Base-by-base conservation (phyloP, 2,329 filamentous ascomycete species). In the Ceratocystis harringtonii region DNA sequence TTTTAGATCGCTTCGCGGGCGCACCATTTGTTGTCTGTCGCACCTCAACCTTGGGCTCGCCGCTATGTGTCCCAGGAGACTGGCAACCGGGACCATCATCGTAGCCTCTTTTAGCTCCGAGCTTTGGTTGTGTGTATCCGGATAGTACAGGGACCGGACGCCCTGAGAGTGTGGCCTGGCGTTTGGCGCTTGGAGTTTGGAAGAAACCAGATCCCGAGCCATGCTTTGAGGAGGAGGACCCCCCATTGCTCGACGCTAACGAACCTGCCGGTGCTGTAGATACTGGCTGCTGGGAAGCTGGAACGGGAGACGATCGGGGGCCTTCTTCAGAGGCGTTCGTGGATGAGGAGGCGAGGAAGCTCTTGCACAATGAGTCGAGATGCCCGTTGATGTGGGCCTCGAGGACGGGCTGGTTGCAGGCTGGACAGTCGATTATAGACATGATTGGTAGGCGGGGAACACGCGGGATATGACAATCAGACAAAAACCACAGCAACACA, bases 331-430 rank as follows among this genome's bases (percentile, higher is more conserved):
- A 48, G 25, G 17, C 30, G 22, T 19, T 36, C 65, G 62, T 64
- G 50, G 61, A 73, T 70, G 70, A 41, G 12, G 78, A 72, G 67
- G 87, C 77, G 68, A 94, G 74, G 72, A 86, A 86, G 44, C 78
- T 80, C 68, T 82, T 75, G 77, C 92, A 97, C 69, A 82, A 83
- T 36, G 90, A 92, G 76, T 97, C 94, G 72, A 97, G 84, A 75
- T 97, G 92, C 70, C 81, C 81, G 76, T 97, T 97, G 79, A 97
- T 97, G 70, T 87, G 83, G 72, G 78, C 77, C 69, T 86, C 77
- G 69, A 83, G 86, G 71, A 94, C 89, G 65, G 80, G 78, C 71
- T 88, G 87, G 72, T 83, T 80, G 78, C 91, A 96, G 69, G 92
- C 89, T 17, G 91, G 91, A 73, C 91, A 96, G 71, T 84, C 82